These are phyloP conservation scores for Halophytophthora batemanensis DNA, from an alignment of 352 stramenopile species.

Conservation along the genomic window DNA sequence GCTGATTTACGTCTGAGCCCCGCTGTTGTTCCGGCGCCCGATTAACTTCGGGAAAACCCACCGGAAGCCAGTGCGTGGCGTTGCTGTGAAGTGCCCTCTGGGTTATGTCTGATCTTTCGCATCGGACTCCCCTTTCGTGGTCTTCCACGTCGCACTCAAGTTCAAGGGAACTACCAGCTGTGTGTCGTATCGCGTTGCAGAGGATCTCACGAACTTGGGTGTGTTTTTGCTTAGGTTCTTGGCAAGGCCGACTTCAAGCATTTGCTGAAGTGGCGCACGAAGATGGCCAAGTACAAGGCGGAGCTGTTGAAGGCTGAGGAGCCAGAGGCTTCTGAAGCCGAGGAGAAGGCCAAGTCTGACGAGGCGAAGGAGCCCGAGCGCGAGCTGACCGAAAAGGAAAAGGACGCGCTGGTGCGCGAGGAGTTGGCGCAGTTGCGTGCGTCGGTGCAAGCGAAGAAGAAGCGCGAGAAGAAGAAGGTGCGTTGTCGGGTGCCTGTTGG, in stretches of 20 bases:
- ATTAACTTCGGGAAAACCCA: conserved; percentile 91
- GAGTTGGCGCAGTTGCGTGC: conserved; percentile 78
- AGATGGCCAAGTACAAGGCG: conserved; percentile 89
- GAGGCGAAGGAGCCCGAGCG: conserved; percentile 32
- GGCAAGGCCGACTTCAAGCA: conserved; percentile 98
- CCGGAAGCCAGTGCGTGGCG: conserved; percentile 79
- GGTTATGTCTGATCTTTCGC: conserved; percentile 77
- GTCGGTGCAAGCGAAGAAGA: conserved; percentile 81
- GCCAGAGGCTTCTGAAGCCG: conserved; percentile 35
- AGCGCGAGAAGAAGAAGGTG: conserved; percentile 90
- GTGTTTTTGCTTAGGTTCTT: conserved; percentile 74
- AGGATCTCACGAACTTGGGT: conserved; percentile 1
- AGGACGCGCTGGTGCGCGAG: conserved; percentile 79
- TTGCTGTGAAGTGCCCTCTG: conserved; percentile 58
- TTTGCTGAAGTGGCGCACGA: conserved; percentile 96
- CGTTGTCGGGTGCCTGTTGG: conserved; percentile 14
- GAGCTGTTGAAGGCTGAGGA: conserved; percentile 71
- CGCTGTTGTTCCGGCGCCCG: conserved; percentile 84
- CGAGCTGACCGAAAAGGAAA: conserved; percentile 78
- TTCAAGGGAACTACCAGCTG: too few relatives aligned
- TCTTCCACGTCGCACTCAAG: too few relatives aligned
- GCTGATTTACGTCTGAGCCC: conserved; percentile 77
- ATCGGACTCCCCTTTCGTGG: not conserved
- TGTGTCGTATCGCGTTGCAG: too few relatives aligned
- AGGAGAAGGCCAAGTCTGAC: conserved; percentile 35